These are phyloP conservation scores for Begonia masoniana DNA, from an alignment of 306 rosid genomes.

Conservation along the genomic window DNA sequence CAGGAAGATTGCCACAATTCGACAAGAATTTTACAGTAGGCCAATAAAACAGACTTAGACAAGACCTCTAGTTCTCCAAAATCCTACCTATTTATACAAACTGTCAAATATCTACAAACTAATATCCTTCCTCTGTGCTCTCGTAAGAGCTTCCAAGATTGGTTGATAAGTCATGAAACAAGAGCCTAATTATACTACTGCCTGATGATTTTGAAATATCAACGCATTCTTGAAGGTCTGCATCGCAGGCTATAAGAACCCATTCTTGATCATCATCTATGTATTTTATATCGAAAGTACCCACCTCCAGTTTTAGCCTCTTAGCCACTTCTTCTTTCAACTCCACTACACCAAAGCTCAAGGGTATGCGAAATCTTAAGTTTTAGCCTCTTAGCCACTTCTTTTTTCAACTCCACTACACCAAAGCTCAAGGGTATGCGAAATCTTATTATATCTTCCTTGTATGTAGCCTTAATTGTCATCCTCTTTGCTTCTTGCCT, in stretches of 20 bases:
- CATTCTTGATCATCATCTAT: slow-evolving; percentile 77
- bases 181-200: slow-evolving; percentile 54
- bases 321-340: too few species aligned
- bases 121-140: slow-evolving; percentile 37
- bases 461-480: slow-evolving; percentile 62
- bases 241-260: slow-evolving; percentile 78
- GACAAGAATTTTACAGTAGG: neutral
- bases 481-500: slow-evolving; percentile 38
- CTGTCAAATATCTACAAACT: slow-evolving; percentile 1
- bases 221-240: slow-evolving; percentile 71
- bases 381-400: slow-evolving; percentile 59
- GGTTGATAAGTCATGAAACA: slow-evolving; percentile 42
- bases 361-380: too few species aligned
- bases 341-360: too few species aligned
- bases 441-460: slow-evolving; percentile 72
- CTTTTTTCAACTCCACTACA: slow-evolving; percentile 43
- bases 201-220: slow-evolving; percentile 47
- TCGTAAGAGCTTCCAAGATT: slow-evolving; percentile 63
- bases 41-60: slow-evolving; percentile 3
- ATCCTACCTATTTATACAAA: neutral
- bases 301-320: slow-evolving; percentile 57
- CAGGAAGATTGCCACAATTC: neutral
- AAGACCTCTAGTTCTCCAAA: slow-evolving; percentile 3
- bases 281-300: slow-evolving; percentile 65
- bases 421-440: slow-evolving; percentile 32